These are phyloP conservation scores for Medicago lupulina DNA, from an alignment of 306 rosid genomes.

Conservation along the genomic window DNA sequence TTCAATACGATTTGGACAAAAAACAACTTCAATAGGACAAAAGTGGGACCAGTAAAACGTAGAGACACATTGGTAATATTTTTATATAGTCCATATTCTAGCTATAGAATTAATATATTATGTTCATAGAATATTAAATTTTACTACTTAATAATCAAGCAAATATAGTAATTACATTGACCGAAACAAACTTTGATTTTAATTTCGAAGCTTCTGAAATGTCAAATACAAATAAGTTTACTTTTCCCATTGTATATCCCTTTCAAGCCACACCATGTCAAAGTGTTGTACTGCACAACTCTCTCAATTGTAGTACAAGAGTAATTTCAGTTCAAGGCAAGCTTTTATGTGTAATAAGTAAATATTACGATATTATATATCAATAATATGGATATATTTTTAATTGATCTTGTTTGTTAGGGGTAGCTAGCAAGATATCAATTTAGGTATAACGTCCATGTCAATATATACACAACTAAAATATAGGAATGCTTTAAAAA, in stretches of 20 bases:
- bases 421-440: conserved; percentile 16
- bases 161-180: background rate
- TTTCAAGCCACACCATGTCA: background rate
- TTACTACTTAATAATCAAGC: background rate
- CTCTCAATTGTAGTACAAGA: conserved; percentile 4
- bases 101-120: background rate
- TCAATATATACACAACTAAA: background rate
- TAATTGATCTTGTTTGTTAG: background rate
- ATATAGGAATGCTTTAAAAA: conserved; percentile 16
- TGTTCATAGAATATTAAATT: background rate
- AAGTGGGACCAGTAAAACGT: conserved; percentile 7
- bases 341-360: too few species aligned
- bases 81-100: too few species aligned
- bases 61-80: background rate
- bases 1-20: background rate
- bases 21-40: background rate
- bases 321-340: background rate
- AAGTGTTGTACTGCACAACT: conserved; percentile 32
- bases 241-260: too few species aligned
- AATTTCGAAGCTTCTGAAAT: background rate
- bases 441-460: conserved; percentile 15
- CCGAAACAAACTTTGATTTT: background rate
- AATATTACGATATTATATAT: background rate
- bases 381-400: too few species aligned
- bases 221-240: background rate